Percentiles rank a stretch among this genome's conserved stretches.
Conservation (phyloP, 345 rosid species). For the Leavenworthia alabamica region DNA sequence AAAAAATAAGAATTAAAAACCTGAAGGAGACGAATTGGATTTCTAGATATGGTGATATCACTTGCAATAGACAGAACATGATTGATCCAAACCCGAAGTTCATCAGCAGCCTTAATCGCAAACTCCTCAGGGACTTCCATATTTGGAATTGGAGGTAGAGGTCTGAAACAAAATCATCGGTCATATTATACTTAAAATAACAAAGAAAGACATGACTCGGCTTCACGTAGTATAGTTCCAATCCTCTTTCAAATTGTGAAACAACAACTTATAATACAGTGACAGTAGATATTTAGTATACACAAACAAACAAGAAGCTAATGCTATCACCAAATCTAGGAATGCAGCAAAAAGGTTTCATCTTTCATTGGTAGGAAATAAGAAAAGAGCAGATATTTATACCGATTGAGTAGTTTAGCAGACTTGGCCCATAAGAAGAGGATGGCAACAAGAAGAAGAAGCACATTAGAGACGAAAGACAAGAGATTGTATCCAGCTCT, state of each 20-base stretch:
- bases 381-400: background rate
- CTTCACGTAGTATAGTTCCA: background rate
- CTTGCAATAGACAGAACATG: slow-evolving; percentile 50
- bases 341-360: background rate
- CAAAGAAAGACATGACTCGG: background rate
- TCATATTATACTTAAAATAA: background rate
- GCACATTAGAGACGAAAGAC: slow-evolving; percentile 65
- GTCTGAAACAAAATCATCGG: slow-evolving; percentile 43
- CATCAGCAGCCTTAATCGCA: slow-evolving; percentile 43
- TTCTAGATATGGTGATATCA: slow-evolving; percentile 61
- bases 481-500: slow-evolving; percentile 68
- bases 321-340: background rate
- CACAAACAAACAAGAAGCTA: background rate
- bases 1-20: slow-evolving; percentile 32
- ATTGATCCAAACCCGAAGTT: slow-evolving; percentile 50
- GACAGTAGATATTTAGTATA: background rate
- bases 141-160: slow-evolving; percentile 84
- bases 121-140: slow-evolving; percentile 76
- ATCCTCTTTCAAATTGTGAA: background rate
- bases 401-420: slow-evolving; percentile 92
- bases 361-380: background rate
- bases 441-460: slow-evolving; percentile 61
- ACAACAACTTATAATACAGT: background rate
- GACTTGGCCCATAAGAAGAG: slow-evolving; percentile 98
- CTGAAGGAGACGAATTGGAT: slow-evolving; percentile 59